Evolutionary conservation across 495 filamentous ascomycete genomes (phyloP).

Genomic region (Neurospora sp.): DNA sequence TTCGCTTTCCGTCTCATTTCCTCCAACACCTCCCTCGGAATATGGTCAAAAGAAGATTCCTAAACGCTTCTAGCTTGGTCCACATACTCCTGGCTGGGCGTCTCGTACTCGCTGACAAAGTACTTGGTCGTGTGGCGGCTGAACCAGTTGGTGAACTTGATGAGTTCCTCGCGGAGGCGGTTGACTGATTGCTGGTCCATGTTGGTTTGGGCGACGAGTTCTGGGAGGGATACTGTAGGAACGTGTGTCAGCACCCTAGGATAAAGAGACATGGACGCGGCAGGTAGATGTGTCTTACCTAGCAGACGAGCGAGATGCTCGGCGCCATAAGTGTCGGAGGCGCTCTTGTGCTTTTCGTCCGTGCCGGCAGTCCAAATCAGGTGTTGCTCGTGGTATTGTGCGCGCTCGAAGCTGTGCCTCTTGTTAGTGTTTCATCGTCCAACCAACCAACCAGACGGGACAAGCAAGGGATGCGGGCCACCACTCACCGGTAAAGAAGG

Average conservation of each 20-base stretch:
- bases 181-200: constrained; percentile 88
- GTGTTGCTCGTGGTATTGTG: constrained; percentile 67
- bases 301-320: constrained; percentile 85
- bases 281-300: constrained; percentile 44
- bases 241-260: constrained; percentile 5
- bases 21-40: neutral
- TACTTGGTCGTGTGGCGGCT: constrained; percentile 60
- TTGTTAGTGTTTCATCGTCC: neutral
- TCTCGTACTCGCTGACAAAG: constrained; percentile 71
- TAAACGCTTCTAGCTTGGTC: constrained; percentile 33
- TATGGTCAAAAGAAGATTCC: constrained; percentile 5
- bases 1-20: neutral
- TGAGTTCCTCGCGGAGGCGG: constrained; percentile 76
- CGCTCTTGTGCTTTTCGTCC: constrained; percentile 52
- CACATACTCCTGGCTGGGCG: constrained; percentile 37
- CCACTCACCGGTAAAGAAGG: constrained; percentile 63
- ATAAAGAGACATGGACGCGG: neutral
- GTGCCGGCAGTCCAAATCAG: constrained; percentile 47
- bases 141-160: constrained; percentile 72
- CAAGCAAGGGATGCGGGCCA: neutral
- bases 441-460: neutral
- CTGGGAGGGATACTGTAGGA: constrained; percentile 68
- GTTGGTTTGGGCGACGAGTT: constrained; percentile 91
- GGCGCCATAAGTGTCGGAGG: constrained; percentile 77
- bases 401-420: constrained; percentile 61